Base-by-base conservation (phyloP, 2,329 filamentous ascomycete species). In the Elsinoe fawcettii region DNA sequence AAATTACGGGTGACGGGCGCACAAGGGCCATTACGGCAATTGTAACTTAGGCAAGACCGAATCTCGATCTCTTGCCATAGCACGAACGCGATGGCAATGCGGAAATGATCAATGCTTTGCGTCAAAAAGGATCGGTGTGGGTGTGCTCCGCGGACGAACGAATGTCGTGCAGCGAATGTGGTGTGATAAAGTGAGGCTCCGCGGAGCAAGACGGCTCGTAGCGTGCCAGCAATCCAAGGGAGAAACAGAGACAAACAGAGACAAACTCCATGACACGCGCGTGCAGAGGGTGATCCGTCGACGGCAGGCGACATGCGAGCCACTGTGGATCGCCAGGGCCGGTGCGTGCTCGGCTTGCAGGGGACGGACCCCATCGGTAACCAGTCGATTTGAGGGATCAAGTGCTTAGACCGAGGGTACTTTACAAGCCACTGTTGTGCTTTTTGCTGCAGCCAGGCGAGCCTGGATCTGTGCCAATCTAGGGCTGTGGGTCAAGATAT, bases 271-370 rank as follows among this genome's bases (percentile, higher is more conserved):
- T 46, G 18, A 46, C 41, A 46, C 41, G 41, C 41, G 22, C 20
- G 12, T 22, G 41, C 23, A 46, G 11, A 12, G 46, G 23, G n/a
- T n/a, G 46, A 25, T 25, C 25, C 20, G 25, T 11, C 7, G 23
- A 49, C 23, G 44, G 22, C 23, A 27, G 27, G n/a, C 16, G n/a
- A 34, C 8, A 51, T 34, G 46, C 27, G 46, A 20, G 27, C 30
- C 46, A 51, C 22, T 11, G 46, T 51, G 11, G 49, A 53, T 53
- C 32, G 30, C 32, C 49, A 37, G 49, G 49, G 25, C 49, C 49
- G 34, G 32, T 39, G 49, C 49, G 49, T 53, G 49, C 49, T 23
- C 30, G 47, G 47, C 47, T 51, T 51, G 47, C 47, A 51, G 11
- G 23, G 20, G 12, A 16, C 18, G 20, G 25, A 20, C 5, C 11